Evolutionary conservation across 306 rosid species (phyloP), one percentile per base, ranked within the genome.

Genomic region (Trifolium repens): DNA sequence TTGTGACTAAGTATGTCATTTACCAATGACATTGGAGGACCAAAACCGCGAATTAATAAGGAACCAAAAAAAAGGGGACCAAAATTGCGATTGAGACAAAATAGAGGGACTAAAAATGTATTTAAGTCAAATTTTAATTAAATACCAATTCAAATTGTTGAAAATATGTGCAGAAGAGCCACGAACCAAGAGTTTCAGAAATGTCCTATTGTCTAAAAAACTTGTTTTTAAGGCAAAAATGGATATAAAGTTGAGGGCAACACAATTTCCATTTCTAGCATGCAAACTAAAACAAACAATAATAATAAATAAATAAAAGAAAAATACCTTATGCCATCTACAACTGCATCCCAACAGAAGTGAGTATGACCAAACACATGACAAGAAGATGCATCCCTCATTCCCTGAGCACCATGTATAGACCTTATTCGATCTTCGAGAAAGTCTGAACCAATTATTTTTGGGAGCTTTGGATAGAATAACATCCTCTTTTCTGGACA

Each of bases 401-500:
- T 81, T 61, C 90, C 96, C 64, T 74, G 69, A 69, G 66, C 72
- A 70, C 87, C 91, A 64, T 93, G 96, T 67, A 93, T 88, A 4
- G 89, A 86, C 81, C 96, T 88, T 81, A 93, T 81, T 78, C 93
- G 87, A 79, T 69, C 78, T 80, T 91, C 93, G 13, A 93, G 97
- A 81, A 40, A 78, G 55, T 91, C 96, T 9, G 98, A 93, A 74
- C 96, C 98, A 69, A 91, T 89, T 78, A 93, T 84, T 81, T 88
- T 93, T 12, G 97, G 98, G 53, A 93, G 97, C 71, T 81, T 89
- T 27, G 96, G 98, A 71, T 93, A 93, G 85, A 91, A 93, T 47
- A 93, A 81, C 96, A 91, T 93, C 81, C 96, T 91, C 81, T 93
- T 93, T 89, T 93, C 96, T n/a, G 98, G 96, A 78, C 96, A 88